These are phyloP conservation scores for Trifolium dubium DNA, from an alignment of 306 rosid genomes.

Conservation along the genomic window DNA sequence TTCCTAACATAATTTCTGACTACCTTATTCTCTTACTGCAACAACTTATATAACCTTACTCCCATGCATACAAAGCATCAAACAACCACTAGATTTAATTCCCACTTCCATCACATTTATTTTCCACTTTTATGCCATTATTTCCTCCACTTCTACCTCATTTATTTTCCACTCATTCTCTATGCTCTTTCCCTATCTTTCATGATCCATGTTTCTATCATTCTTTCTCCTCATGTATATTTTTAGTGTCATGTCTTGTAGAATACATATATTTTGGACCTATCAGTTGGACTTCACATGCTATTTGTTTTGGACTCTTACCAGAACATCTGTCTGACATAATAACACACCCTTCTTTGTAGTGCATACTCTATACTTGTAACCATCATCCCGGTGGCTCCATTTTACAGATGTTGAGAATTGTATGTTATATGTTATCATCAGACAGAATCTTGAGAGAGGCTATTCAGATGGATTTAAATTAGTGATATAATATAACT, in stretches of 20 bases:
- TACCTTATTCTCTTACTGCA: too few relatives aligned
- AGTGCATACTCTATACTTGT: neutral
- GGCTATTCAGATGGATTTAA: slow-evolving; percentile 15
- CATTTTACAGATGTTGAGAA: neutral
- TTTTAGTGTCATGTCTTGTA: neutral
- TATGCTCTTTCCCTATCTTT: too few relatives aligned
- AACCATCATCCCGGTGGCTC: neutral
- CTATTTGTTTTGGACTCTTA: neutral
- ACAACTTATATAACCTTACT: too few relatives aligned
- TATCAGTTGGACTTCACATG: neutral
- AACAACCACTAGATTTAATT: too few relatives aligned
- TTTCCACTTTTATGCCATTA: too few relatives aligned
- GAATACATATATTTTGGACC: neutral
- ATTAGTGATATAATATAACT: slow-evolving; percentile 5
- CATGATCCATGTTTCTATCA: too few relatives aligned
- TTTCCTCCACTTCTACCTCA: too few relatives aligned
- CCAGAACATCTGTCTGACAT: neutral
- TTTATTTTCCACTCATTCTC: too few relatives aligned
- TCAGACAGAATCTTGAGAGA: slow-evolving; percentile 1
- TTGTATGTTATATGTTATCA: slow-evolving; percentile 4
- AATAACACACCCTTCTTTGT: neutral
- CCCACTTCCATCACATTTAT: too few relatives aligned
- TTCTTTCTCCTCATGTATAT: slow-evolving; percentile 24
- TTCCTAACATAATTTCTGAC: too few relatives aligned
- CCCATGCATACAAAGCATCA: too few relatives aligned